A percentile compares a stretch with the other conserved stretches of the same genome.
phyloP scores from a whole-genome alignment of 2,329 filamentous ascomycete genomes.

The Ceratocystis huliohia region DNA sequence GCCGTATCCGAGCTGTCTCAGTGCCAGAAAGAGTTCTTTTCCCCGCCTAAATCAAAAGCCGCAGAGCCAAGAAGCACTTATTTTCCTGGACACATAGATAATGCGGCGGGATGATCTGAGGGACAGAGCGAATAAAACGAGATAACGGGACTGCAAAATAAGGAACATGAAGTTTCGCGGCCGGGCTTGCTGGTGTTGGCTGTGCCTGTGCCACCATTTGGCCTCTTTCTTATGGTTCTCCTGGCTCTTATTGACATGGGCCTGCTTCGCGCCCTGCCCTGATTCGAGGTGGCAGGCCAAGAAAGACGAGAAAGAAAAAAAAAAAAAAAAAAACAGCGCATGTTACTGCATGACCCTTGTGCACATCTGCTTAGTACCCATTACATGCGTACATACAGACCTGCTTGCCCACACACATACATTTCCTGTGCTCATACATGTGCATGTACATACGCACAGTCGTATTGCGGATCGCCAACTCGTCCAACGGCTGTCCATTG shows the following conservation, averaged over 20 bases:
- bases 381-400: neutral
- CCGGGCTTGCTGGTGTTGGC: neutral
- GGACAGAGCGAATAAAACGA: neutral
- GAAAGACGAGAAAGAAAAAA: neutral
- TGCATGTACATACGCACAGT: neutral
- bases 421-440: neutral
- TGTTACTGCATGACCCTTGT: neutral
- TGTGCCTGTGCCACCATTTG: neutral
- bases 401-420: neutral
- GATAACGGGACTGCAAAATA: neutral
- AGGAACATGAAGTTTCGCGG: neutral
- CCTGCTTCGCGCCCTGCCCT: too few species aligned
- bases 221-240: too few species aligned
- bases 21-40: neutral
- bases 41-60: neutral
- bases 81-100: neutral
- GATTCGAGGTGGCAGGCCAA: too few species aligned
- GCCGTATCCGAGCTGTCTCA: neutral
- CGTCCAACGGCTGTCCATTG: neutral
- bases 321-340: neutral
- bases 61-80: neutral
- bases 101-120: neutral
- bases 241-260: too few species aligned
- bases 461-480: neutral
- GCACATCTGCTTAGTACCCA: neutral